Conservation (phyloP, 345 rosid species). For the Heritiera littoralis region DNA sequence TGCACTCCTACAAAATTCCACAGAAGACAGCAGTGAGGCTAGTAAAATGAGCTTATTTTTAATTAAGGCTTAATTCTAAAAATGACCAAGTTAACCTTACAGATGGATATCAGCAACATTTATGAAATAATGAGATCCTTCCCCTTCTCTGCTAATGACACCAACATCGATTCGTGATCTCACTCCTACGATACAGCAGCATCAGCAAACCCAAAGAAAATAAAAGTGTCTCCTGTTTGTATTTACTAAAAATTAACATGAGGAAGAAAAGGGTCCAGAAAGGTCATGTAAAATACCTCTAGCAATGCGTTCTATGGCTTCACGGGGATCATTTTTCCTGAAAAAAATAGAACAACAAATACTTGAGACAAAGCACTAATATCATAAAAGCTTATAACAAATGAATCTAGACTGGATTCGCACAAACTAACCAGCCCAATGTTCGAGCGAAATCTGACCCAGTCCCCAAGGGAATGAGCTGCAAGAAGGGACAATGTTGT, state of each 20-base stretch:
- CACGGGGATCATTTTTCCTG: conserved; percentile 86
- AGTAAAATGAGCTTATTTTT: conserved; percentile 19
- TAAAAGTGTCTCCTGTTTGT: background rate
- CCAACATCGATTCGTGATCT: conserved; percentile 76
- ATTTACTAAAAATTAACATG: background rate
- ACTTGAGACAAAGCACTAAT: conserved; percentile 17
- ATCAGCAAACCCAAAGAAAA: conserved; percentile 22
- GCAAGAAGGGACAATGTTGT: conserved; percentile 31
- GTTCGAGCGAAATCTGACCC: conserved; percentile 96
- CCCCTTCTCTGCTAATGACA: conserved; percentile 55
- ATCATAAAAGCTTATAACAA: background rate
- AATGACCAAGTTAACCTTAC: conserved; percentile 51
- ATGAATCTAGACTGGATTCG: conserved; percentile 22
- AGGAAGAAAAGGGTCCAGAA: background rate
- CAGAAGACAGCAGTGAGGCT: conserved; percentile 21
- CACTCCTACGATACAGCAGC: conserved; percentile 51
- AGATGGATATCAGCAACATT: conserved; percentile 97
- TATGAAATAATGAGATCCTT: conserved; percentile 70
- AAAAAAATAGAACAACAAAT: conserved; percentile 16
- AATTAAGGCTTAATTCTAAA: conserved; percentile 12
- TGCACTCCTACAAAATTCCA: conserved; percentile 72
- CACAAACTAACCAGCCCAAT: conserved; percentile 82
- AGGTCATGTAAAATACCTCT: conserved; percentile 49
- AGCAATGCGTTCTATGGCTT: conserved; percentile 80
- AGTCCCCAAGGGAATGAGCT: conserved; percentile 95